Evolutionary conservation across 768 basidiomycete species (phyloP).

Genomic region (Hortiboletus flavorubellus): DNA sequence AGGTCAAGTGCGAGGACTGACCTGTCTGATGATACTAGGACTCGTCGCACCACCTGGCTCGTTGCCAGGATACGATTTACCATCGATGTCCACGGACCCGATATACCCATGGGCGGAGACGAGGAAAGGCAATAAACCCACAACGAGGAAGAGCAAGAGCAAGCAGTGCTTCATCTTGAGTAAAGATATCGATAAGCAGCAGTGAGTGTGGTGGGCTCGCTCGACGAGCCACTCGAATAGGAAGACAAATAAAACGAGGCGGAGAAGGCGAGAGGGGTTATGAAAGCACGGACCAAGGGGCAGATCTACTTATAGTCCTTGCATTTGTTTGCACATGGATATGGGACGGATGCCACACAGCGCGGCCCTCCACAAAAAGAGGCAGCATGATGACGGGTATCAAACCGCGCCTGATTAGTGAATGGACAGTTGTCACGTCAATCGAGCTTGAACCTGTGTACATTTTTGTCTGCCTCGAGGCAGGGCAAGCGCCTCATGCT

Average conservation of each 20-base stretch:
- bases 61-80: constrained; percentile 28
- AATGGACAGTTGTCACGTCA: not conserved
- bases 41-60: constrained; percentile 31
- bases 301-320: constrained; percentile 17
- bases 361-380: constrained; percentile 5
- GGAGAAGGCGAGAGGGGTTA: not conserved
- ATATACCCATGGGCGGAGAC: constrained; percentile 33
- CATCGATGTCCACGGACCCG: constrained; percentile 29
- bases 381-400: not conserved
- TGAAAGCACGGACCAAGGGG: not conserved
- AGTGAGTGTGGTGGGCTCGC: constrained; percentile 9
- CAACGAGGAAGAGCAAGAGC: constrained; percentile 7
- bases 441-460: not conserved
- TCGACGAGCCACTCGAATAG: constrained; percentile 20
- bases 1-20: constrained; percentile 15
- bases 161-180: constrained; percentile 13
- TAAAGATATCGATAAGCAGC: not conserved
- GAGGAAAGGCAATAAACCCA: constrained; percentile 15
- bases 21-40: constrained; percentile 43
- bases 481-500: constrained; percentile 5
- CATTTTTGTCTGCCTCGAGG: constrained; percentile 15
- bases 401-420: constrained; percentile 3
- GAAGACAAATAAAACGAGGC: constrained; percentile 2
- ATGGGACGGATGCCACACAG: constrained; percentile 14
- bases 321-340: constrained; percentile 13